Conservation (phyloP, 257 asterid species). For the Ilex aquifolium region DNA sequence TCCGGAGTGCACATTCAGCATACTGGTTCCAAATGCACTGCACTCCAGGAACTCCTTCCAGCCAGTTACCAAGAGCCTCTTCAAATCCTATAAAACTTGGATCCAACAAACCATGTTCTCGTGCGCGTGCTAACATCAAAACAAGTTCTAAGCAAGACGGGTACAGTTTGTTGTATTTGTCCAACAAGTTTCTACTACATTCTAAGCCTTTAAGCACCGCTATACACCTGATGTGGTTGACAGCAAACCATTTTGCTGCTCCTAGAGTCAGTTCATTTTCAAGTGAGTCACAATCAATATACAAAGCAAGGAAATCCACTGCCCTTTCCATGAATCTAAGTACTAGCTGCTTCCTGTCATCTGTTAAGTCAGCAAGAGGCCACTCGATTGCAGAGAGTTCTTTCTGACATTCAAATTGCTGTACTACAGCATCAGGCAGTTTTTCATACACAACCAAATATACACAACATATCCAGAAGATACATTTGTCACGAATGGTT, state of each 20-base stretch:
- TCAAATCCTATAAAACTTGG: constrained; percentile 34
- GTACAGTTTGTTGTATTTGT: constrained; percentile 28
- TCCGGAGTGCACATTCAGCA: constrained; percentile 28
- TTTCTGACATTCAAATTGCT: constrained; percentile 33
- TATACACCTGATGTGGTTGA: constrained; percentile 41
- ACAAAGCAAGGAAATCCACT: constrained; percentile 30
- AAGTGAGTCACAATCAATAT: constrained; percentile 26
- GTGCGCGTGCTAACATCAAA: constrained; percentile 33
- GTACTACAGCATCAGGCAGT: constrained; percentile 30
- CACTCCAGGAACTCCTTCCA: constrained; percentile 32
- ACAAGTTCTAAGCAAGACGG: constrained; percentile 47
- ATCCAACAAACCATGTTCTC: constrained; percentile 19
- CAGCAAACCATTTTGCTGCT: constrained; percentile 36
- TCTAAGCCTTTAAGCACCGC: constrained; percentile 35
- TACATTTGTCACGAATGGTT: constrained; percentile 32
- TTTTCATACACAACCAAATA: constrained; percentile 33
- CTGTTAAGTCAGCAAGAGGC: constrained; percentile 23
- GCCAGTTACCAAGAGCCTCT: constrained; percentile 38
- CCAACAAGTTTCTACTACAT: constrained; percentile 32
- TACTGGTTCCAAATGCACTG: constrained; percentile 51
- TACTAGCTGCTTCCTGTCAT: constrained; percentile 35
- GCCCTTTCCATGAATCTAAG: constrained; percentile 32
- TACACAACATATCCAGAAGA: constrained; percentile 41
- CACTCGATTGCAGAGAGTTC: constrained; percentile 39
- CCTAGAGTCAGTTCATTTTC: constrained; percentile 32